Evolutionary conservation across 441 rosid species (phyloP).

Genomic region (Sinapis alba): DNA sequence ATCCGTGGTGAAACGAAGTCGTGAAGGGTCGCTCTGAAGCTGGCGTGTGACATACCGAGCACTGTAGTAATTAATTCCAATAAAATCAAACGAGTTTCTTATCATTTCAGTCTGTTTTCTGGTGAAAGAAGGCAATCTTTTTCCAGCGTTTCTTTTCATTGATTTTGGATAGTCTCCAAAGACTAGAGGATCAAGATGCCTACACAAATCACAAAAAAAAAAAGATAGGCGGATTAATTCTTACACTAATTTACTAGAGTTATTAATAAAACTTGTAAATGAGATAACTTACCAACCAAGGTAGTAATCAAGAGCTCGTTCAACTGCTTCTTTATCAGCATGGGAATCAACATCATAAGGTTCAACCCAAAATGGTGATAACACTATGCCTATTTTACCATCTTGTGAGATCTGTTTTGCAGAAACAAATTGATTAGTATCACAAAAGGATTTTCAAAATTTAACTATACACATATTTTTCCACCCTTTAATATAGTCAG

Average conservation of each 20-base stretch:
- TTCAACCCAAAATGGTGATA: slow-evolving; percentile 38
- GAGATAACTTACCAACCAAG: slow-evolving; percentile 39
- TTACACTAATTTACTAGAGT: background rate
- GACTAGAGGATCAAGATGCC: slow-evolving; percentile 42
- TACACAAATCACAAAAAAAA: slow-evolving; percentile 4
- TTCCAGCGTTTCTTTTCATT: background rate
- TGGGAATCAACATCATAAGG: slow-evolving; percentile 29
- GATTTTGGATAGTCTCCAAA: slow-evolving; percentile 45
- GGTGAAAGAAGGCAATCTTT: slow-evolving; percentile 46
- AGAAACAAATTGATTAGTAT: background rate
- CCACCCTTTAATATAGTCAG: background rate
- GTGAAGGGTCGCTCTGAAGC: background rate
- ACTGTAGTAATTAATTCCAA: slow-evolving; percentile 48
- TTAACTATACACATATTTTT: background rate
- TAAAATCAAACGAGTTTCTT: slow-evolving; percentile 44
- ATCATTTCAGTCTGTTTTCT: slow-evolving; percentile 30
- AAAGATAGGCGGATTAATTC: background rate
- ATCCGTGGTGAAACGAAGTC: slow-evolving; percentile 29
- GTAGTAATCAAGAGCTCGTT: slow-evolving; percentile 37
- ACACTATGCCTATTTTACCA: slow-evolving; percentile 42
- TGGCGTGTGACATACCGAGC: slow-evolving; percentile 30
- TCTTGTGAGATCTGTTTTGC: slow-evolving; percentile 31
- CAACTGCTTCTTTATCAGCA: slow-evolving; percentile 38
- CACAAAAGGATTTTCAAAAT: background rate
- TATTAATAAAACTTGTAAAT: background rate